Evolutionary conservation across 192 early-diverging fungal genomes (phyloP).

Genomic region (Martensiomyces pterosporus): DNA sequence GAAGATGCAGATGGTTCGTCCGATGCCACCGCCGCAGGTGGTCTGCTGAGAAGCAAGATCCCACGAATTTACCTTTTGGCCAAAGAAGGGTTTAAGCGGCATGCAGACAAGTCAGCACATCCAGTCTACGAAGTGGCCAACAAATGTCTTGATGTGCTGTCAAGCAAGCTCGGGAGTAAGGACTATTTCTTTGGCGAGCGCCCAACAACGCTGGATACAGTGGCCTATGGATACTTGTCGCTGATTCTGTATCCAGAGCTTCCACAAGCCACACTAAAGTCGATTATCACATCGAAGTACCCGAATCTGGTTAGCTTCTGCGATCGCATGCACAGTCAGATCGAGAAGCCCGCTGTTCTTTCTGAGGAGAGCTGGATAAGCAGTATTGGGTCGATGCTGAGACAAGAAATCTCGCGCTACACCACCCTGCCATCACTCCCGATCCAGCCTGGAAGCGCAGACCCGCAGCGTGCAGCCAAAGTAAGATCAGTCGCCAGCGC

Average conservation of each 20-base stretch:
- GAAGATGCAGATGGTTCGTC: conserved; percentile 3
- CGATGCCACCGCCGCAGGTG: neutral
- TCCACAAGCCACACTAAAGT: conserved; percentile 45
- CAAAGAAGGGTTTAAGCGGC: conserved; percentile 46
- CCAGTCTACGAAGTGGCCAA: conserved; percentile 70
- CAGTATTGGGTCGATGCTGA: conserved; percentile 12
- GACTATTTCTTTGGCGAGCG: conserved; percentile 81
- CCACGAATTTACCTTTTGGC: conserved; percentile 29
- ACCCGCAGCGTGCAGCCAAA: conserved; percentile 19
- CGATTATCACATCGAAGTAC: conserved; percentile 11
- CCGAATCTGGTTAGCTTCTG: conserved; percentile 30
- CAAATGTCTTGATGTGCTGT: conserved; percentile 62
- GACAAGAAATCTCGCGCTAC: conserved; percentile 13
- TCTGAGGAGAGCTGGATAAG: conserved; percentile 16
- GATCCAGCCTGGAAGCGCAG: neutral
- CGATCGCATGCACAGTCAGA: conserved; percentile 28
- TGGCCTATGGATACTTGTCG: conserved; percentile 82
- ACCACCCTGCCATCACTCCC: neutral
- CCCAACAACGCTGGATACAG: conserved; percentile 72
- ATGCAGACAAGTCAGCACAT: conserved; percentile 36
- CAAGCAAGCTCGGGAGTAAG: conserved; percentile 68
- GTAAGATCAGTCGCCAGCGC: conserved; percentile 17
- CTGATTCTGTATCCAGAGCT: conserved; percentile 72
- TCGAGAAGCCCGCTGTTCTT: conserved; percentile 12
- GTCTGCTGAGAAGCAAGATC: conserved; percentile 16